Base-by-base conservation (phyloP, 2,329 filamentous ascomycete genomes). In the Ophiostoma tasmaniense region DNA sequence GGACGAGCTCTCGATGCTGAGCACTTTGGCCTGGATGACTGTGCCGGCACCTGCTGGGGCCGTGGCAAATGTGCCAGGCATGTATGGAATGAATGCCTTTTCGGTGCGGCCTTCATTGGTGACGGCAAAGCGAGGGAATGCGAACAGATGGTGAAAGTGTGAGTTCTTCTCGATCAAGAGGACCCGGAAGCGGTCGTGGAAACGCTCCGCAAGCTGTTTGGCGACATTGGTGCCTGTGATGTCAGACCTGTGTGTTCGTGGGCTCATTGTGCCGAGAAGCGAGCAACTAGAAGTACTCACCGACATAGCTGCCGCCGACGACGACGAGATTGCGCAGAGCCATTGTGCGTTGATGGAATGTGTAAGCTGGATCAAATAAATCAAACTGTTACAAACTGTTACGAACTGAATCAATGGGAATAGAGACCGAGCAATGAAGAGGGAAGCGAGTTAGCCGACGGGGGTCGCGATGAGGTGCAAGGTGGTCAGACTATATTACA, bases 81-180 rank as follows among this genome's bases (percentile, higher is more conserved):
- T 35, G 70, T 87, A 89, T 0, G 86, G 86, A 50, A 89, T 84
- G 71, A 89, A 88, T 0, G 85, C 85, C 74, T 85, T 85, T 14
- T 67, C 45, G 67, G 84, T 76, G 70, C 87, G 85, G 64, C 86
- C 83, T 14, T 81, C 81, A 25, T 79, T 75, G 11, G 84, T 77
- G 10, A 88, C 84, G 52, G 81, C 84, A 73, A 84, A 87, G 2
- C 86, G 80, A 0, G 87, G 86, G 61, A 89, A 81, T 8, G 83
- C 81, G 80, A 85, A 89, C 0, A 85, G 83, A 73, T 86, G 87
- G 71, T 88, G 82, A 74, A 88, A 86, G 75, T 88, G 86, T 5
- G 80, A 82, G 74, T 86, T 85, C 65, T 83, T 85, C 75, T 89
- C 87, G 25, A 89, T 74, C 10, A 89, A 76, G 0, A 88, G 76